Base-by-base conservation (phyloP, 2,329 filamentous ascomycete genomes). In the Phaeoacremonium minimum region DNA sequence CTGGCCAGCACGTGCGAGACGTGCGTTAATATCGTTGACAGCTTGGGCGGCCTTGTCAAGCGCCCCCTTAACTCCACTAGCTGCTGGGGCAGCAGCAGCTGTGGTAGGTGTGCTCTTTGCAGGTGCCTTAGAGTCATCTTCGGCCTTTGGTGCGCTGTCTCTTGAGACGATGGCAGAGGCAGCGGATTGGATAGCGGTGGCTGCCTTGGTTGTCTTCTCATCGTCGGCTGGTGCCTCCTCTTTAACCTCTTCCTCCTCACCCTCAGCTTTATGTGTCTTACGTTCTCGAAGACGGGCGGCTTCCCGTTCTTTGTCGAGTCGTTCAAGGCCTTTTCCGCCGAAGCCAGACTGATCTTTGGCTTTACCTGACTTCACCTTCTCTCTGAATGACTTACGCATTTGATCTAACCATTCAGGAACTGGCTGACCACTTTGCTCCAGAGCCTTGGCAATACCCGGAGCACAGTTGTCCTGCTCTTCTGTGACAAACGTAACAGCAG, bases 281-380 rank as follows among this genome's bases (percentile, higher is more conserved):
- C 88, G 83, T 66, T 96, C 88, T 40, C 88, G 83, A 51, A 85
- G 79, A 46, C 89, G 85, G 30, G 90, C 85, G 6, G 87, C 83
- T 56, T 95, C 89, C 55, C 91, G 86, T 51, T 95, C 87, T 52
- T 90, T 85, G 60, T 97, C 91, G 29, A 97, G 80, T 32, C 83
- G 82, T 57, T 97, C 93, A 20, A 98, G 73, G 41, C 93, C 93
- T 57, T 95, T 95, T 38, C 93, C 93, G 51, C 91, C 91, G 51
- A 98, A 98, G 3, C 93, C 93, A 40, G 85, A 87, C 15, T 80
- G 83, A 45, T 88, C 84, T 61, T 95, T 95, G 50, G 88, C 89
- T 57, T 94, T 93, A 33, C 91, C 93, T 7, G 83, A 76, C 63
- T 95, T 95, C 52, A 96, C 87, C 63, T 96, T 96, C 49, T 94